These are phyloP conservation scores for Carpinus viminea DNA, from an alignment of 306 rosid species.

Conservation along the genomic window DNA sequence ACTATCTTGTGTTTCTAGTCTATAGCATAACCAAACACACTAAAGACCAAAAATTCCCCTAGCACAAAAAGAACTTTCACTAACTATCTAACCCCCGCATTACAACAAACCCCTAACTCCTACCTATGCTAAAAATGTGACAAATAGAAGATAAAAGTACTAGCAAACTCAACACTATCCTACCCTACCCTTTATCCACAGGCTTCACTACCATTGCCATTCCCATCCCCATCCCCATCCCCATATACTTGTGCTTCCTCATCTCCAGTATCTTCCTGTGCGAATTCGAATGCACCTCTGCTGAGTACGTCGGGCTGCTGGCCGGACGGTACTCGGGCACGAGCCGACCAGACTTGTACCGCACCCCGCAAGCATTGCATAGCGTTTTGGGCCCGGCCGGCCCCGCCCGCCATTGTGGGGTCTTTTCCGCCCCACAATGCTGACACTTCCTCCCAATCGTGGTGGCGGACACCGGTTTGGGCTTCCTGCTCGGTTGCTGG, in stretches of 20 bases:
- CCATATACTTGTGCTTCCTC: conserved; percentile 55
- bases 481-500: neutral
- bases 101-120: conserved; percentile 35
- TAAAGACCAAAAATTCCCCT: conserved; percentile 29
- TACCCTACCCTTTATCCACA: conserved; percentile 44
- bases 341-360: conserved; percentile 68
- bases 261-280: conserved; percentile 74
- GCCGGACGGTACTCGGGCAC: conserved; percentile 82
- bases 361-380: conserved; percentile 83
- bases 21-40: conserved; percentile 27
- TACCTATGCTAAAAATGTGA: conserved; percentile 33
- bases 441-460: conserved; percentile 55
- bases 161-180: neutral
- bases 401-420: conserved; percentile 84
- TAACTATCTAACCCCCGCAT: conserved; percentile 34
- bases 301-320: conserved; percentile 62
- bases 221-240: neutral
- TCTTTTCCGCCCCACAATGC: conserved; percentile 67
- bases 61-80: conserved; percentile 28
- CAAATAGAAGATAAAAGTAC: conserved; percentile 18
- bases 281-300: conserved; percentile 62
- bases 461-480: conserved; percentile 12
- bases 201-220: conserved; percentile 28
- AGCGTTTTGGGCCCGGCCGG: conserved; percentile 70
- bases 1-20: conserved; percentile 11